Conservation (phyloP, 1,139 yeast species). For the Pichia sp. region DNA sequence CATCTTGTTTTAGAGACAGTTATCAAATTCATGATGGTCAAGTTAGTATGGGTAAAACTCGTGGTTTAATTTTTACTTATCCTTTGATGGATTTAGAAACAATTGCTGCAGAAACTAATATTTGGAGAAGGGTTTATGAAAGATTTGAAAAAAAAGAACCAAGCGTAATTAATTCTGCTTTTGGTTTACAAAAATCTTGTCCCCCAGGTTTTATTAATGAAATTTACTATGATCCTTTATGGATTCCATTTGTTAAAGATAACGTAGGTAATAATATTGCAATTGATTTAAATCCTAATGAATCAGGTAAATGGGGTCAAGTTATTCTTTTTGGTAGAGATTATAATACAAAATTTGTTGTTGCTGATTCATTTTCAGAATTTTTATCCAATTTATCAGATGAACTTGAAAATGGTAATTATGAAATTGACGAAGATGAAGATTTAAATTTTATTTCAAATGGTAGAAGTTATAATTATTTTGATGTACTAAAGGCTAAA, state of each 20-base stretch:
- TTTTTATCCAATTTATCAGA: slow-evolving; percentile 43
- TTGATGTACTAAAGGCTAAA: slow-evolving; percentile 42
- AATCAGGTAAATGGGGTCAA: slow-evolving; percentile 57
- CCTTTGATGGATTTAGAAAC: slow-evolving; percentile 66
- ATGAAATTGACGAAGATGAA: slow-evolving; percentile 44
- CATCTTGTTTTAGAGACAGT: slow-evolving; percentile 70
- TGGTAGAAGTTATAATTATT: slow-evolving; percentile 41
- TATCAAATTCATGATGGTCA: slow-evolving; percentile 79
- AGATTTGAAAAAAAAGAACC: slow-evolving; percentile 14
- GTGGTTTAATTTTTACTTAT: slow-evolving; percentile 66
- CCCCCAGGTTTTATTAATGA: slow-evolving; percentile 55
- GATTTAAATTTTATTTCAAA: slow-evolving; percentile 47
- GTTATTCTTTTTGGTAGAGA: slow-evolving; percentile 60
- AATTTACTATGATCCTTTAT: slow-evolving; percentile 49
- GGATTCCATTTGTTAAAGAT: slow-evolving; percentile 58
- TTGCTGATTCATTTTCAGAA: slow-evolving; percentile 52
- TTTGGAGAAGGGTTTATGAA: slow-evolving; percentile 56
- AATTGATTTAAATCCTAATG: slow-evolving; percentile 57
- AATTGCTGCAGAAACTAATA: slow-evolving; percentile 60
- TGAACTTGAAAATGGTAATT: slow-evolving; percentile 51
- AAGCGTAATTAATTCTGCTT: slow-evolving; percentile 14
- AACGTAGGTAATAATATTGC: slow-evolving; percentile 57
- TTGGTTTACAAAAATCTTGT: slow-evolving; percentile 47
- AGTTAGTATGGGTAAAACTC: slow-evolving; percentile 55
- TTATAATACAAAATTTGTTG: slow-evolving; percentile 53